Conservation (phyloP, 805 yeast species). For the Naumovozyma castellii region DNA sequence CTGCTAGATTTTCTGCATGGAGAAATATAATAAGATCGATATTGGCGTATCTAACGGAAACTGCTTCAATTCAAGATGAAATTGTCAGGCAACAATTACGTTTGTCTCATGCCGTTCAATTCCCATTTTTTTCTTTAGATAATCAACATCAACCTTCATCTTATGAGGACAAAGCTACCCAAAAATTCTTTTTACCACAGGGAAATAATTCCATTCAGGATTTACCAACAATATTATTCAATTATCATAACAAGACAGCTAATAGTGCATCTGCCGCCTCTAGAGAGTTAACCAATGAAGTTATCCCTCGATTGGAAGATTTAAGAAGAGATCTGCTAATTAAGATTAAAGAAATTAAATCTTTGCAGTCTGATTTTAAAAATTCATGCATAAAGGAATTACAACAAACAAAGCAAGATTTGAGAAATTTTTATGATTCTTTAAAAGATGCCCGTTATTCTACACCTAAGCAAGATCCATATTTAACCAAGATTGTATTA, state of each 20-base stretch:
- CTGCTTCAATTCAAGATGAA: conserved; percentile 80
- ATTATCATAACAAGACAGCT: conserved; percentile 56
- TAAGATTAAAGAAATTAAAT: conserved; percentile 79
- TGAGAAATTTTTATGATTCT: conserved; percentile 48
- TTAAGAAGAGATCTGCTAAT: conserved; percentile 66
- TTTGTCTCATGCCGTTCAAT: conserved; percentile 65
- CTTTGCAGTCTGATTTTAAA: conserved; percentile 75
- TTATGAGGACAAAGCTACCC: conserved; percentile 17
- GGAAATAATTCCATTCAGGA: conserved; percentile 81
- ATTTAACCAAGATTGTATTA: conserved; percentile 55
- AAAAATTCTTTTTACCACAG: conserved; percentile 56
- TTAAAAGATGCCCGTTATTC: conserved; percentile 50
- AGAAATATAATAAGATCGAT: conserved; percentile 66
- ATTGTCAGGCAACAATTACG: conserved; percentile 73
- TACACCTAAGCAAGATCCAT: conserved; percentile 64
- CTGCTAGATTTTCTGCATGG: conserved; percentile 81
- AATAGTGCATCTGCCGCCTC: conserved; percentile 47
- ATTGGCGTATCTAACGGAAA: conserved; percentile 65
- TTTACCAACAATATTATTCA: conserved; percentile 58
- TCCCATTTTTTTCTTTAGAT: conserved; percentile 29
- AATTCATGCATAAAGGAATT: conserved; percentile 65
- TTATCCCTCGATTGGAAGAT: conserved; percentile 59
- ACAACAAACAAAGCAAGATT: conserved; percentile 49
- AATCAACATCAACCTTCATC: conserved; percentile 23
- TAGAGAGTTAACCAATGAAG: conserved; percentile 49